phyloP scores from a whole-genome alignment of 371 early-diverging fungal genomes.

The Apophysomyces sp. region DNA sequence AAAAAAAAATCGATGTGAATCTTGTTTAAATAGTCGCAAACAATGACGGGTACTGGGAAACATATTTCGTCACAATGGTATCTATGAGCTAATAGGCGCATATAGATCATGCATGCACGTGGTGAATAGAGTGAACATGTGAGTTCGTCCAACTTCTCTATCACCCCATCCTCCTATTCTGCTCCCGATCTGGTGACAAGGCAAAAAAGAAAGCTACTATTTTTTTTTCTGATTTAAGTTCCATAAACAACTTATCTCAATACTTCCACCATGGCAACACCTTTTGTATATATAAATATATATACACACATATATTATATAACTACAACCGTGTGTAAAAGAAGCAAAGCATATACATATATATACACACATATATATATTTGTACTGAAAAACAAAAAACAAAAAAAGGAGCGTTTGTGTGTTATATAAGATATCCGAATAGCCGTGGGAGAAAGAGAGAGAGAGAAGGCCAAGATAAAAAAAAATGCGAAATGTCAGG shows the following conservation, averaged over 20 bases:
- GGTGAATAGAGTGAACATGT: not conserved
- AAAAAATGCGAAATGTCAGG: not conserved
- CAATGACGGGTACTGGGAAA: not conserved
- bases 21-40: not conserved
- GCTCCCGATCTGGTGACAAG: not conserved
- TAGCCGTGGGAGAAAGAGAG: not conserved
- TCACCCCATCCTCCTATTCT: not conserved
- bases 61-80: not conserved
- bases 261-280: no score
- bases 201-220: no score
- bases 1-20: no score
- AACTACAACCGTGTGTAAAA: no score
- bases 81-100: not conserved
- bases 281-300: no score
- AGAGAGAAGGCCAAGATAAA: not conserved
- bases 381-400: not conserved
- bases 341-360: no score
- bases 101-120: slow-evolving; percentile 3
- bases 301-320: no score
- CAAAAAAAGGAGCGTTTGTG: not conserved
- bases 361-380: no score
- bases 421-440: not conserved
- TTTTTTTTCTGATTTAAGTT: not conserved
- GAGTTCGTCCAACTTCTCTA: not conserved
- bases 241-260: not conserved